These are phyloP conservation scores for Diplodia corticola DNA, from an alignment of 2,329 filamentous ascomycete genomes.

Conservation along the genomic window DNA sequence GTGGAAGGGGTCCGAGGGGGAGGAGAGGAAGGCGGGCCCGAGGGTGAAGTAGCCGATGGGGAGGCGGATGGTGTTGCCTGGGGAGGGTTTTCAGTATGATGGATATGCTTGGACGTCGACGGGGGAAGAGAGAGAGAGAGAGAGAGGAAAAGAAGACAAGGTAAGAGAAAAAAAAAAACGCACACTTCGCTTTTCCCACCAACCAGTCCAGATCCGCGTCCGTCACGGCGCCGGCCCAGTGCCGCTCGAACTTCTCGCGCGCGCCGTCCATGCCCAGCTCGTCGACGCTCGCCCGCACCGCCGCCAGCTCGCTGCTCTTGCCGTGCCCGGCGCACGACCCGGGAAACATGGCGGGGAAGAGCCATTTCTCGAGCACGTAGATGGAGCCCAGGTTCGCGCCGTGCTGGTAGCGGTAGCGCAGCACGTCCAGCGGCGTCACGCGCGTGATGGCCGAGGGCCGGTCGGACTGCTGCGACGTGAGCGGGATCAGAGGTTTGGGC, in stretches of 20 bases:
- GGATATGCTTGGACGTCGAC: too few species aligned
- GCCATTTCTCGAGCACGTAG: slow-evolving; percentile 63
- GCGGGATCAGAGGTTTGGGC: slow-evolving; percentile 13
- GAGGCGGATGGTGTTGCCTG: slow-evolving; percentile 56
- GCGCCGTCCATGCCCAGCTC: slow-evolving; percentile 51
- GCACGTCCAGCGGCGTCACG: slow-evolving; percentile 36
- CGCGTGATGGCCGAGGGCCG: background rate
- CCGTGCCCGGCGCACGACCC: slow-evolving; percentile 38
- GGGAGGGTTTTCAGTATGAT: background rate
- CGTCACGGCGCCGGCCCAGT: slow-evolving; percentile 54
- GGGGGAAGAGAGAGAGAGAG: background rate
- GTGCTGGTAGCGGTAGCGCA: slow-evolving; percentile 61
- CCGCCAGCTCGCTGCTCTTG: slow-evolving; percentile 54
- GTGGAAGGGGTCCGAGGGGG: slow-evolving; percentile 51
- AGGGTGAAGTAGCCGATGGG: slow-evolving; percentile 63
- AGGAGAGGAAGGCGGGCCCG: slow-evolving; percentile 51
- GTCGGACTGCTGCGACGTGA: slow-evolving; percentile 9
- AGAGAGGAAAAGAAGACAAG: background rate
- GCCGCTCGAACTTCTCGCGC: slow-evolving; percentile 52
- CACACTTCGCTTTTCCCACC: slow-evolving; percentile 51
- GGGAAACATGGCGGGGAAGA: slow-evolving; percentile 53
- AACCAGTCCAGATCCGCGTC: slow-evolving; percentile 57
- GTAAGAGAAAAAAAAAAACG: slow-evolving; percentile 9
- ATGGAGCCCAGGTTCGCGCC: slow-evolving; percentile 60
- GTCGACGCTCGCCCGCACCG: slow-evolving; percentile 51